Evolutionary conservation across 2,329 filamentous ascomycete species (phyloP).

Genomic region (Fusarium liriodendri): DNA sequence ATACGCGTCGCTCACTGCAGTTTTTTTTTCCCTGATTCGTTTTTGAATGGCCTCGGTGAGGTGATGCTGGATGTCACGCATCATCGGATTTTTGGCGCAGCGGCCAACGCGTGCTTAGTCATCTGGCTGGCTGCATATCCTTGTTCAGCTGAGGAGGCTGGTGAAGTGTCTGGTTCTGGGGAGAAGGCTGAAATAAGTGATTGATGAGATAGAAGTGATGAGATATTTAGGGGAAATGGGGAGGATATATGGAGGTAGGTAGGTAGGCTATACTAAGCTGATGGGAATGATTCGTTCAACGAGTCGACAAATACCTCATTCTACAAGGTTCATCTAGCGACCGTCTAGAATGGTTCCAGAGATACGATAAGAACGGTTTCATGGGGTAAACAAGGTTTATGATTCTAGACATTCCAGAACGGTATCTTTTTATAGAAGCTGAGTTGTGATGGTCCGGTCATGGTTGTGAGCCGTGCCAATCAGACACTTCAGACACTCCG

Average conservation of each 20-base stretch:
- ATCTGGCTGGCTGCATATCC: conserved; percentile 8
- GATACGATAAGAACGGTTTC: not conserved
- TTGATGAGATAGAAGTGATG: not conserved
- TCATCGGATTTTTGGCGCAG: conserved; percentile 23
- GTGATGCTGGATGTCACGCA: conserved; percentile 14
- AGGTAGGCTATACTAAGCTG: not conserved
- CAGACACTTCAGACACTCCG: not conserved
- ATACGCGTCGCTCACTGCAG: not conserved
- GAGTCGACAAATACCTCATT: not conserved
- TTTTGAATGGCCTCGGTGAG: conserved; percentile 1
- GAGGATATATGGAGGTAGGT: not conserved
- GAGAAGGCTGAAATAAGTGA: not conserved
- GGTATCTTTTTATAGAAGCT: not conserved
- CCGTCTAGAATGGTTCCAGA: not conserved
- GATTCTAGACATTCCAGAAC: not conserved
- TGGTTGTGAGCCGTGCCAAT: not conserved
- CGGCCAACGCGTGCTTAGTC: conserved; percentile 22
- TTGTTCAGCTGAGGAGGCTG: not conserved
- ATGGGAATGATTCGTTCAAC: not conserved
- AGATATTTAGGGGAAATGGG: not conserved
- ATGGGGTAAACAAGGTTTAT: not conserved
- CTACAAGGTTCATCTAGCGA: not conserved
- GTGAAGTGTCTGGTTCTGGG: not conserved
- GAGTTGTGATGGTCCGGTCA: not conserved
- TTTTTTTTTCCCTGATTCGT: conserved; percentile 2